Conservation (phyloP, 768 basidiomycete genomes). For the Tricholoma flavovirens region DNA sequence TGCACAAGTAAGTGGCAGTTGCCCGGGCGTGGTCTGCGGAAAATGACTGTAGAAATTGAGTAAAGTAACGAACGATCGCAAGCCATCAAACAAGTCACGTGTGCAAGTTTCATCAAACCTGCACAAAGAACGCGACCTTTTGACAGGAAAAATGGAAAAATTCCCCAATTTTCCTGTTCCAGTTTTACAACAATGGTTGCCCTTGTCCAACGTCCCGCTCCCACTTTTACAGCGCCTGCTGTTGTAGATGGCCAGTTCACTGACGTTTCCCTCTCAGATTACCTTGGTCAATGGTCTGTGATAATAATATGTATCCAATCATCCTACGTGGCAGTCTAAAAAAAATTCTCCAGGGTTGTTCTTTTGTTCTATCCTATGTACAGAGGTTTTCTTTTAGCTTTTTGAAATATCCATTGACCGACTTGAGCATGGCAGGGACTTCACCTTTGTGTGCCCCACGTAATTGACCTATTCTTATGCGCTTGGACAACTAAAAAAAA, state of each 20-base stretch:
- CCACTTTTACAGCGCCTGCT: slow-evolving; percentile 67
- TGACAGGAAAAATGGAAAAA: slow-evolving; percentile 7
- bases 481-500: background rate
- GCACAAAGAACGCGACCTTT: slow-evolving; percentile 20
- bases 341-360: slow-evolving; percentile 58
- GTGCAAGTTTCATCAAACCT: background rate
- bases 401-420: background rate
- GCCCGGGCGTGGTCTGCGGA: too few relatives aligned
- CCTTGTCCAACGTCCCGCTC: slow-evolving; percentile 80
- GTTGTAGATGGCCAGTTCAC: slow-evolving; percentile 76
- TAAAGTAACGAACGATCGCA: too few relatives aligned
- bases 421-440: slow-evolving; percentile 47
- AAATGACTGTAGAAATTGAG: too few relatives aligned
- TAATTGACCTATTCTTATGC: slow-evolving; percentile 15
- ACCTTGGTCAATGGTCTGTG: slow-evolving; percentile 74
- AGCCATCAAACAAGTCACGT: too few relatives aligned
- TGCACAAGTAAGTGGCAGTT: background rate
- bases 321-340: slow-evolving; percentile 4
- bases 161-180: slow-evolving; percentile 4
- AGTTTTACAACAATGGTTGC: slow-evolving; percentile 37
- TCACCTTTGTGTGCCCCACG: slow-evolving; percentile 91
- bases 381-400: slow-evolving; percentile 23
- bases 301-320: slow-evolving; percentile 3
- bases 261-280: slow-evolving; percentile 68
- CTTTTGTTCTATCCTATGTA: slow-evolving; percentile 94